These are phyloP conservation scores for Russula olivacea DNA, from an alignment of 768 basidiomycete species.

Conservation along the genomic window DNA sequence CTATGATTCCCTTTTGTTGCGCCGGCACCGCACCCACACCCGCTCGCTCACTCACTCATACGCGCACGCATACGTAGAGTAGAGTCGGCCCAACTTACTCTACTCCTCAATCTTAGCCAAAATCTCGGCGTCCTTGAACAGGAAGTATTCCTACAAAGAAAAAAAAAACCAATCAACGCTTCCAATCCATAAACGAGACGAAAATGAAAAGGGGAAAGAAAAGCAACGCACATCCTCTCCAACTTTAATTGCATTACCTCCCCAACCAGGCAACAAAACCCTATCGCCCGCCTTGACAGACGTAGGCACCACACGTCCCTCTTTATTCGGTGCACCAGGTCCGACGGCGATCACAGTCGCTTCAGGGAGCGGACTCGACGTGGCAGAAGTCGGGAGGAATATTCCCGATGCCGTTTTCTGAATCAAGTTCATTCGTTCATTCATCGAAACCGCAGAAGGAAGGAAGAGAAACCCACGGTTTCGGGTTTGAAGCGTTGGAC, in stretches of 20 bases:
- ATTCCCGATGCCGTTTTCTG: slow-evolving; percentile 98
- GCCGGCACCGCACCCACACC: background rate
- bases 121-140: slow-evolving; percentile 94
- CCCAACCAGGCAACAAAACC: slow-evolving; percentile 93
- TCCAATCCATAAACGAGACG: too few relatives aligned
- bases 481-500: slow-evolving; percentile 98
- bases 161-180: background rate
- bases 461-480: slow-evolving; percentile 53
- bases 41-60: background rate
- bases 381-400: slow-evolving; percentile 90
- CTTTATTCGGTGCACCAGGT: slow-evolving; percentile 88
- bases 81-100: too few relatives aligned
- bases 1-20: background rate
- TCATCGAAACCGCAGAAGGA: background rate
- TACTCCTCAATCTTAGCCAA: slow-evolving; percentile 93
- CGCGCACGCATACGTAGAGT: too few relatives aligned
- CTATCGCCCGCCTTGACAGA: slow-evolving; percentile 84
- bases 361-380: slow-evolving; percentile 83
- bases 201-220: background rate
- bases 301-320: slow-evolving; percentile 68
- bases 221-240: slow-evolving; percentile 78
- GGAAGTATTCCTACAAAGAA: slow-evolving; percentile 71
- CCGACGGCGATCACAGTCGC: slow-evolving; percentile 95
- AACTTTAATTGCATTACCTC: slow-evolving; percentile 91
- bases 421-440: background rate